phyloP scores from a whole-genome alignment of 1,284 basidiomycete genomes.

The Marasmius tenuissimus region DNA sequence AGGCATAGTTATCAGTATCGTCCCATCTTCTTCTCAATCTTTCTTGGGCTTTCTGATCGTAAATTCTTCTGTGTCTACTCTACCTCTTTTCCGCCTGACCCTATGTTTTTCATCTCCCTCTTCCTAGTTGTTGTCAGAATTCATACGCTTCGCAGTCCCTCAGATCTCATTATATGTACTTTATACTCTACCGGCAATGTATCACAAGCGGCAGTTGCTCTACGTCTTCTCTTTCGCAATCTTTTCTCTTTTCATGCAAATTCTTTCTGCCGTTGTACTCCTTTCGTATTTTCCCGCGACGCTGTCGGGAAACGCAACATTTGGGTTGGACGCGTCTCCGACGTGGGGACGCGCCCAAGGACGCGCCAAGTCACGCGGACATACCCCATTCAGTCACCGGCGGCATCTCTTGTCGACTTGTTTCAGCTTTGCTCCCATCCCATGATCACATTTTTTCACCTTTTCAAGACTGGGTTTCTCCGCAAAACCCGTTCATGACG shows the following conservation, averaged over 20 bases:
- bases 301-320: neutral
- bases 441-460: no score
- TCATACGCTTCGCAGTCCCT: neutral
- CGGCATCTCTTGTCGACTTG: no score
- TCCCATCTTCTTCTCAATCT: neutral
- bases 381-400: no score
- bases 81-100: neutral
- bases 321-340: no score
- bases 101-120: neutral
- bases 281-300: neutral
- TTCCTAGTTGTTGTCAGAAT: neutral
- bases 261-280: neutral
- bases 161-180: conserved; percentile 2
- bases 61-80: neutral
- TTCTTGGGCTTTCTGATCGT: neutral
- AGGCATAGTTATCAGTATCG: neutral
- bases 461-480: no score
- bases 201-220: neutral
- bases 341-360: no score
- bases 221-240: neutral
- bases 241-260: neutral
- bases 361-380: no score
- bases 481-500: no score
- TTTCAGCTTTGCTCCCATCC: no score
- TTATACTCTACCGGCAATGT: conserved; percentile 3